Conservation (phyloP, 2,329 filamentous ascomycete genomes). For the Microdochium nivale region DNA sequence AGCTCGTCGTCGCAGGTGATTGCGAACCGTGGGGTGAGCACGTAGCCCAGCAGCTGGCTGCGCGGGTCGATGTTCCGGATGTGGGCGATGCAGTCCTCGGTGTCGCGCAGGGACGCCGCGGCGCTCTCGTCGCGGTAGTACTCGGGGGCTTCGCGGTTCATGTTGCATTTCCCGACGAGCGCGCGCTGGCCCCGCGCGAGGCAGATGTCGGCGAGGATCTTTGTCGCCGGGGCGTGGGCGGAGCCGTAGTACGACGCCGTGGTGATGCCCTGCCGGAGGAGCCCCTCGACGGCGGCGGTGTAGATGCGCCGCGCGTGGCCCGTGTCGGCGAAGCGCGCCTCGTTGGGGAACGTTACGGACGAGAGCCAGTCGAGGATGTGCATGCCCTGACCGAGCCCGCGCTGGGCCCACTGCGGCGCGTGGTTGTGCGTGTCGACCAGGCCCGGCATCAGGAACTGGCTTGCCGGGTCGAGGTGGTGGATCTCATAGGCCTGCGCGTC, state of each 20-base stretch:
- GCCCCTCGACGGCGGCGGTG: conserved; percentile 41
- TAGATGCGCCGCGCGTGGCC: conserved; percentile 45
- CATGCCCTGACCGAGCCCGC: conserved; percentile 39
- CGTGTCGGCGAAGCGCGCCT: conserved; percentile 49
- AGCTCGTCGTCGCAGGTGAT: conserved; percentile 49
- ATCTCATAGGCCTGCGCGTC: conserved; percentile 3
- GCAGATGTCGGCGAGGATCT: conserved; percentile 46
- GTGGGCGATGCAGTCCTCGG: conserved; percentile 37
- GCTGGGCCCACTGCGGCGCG: conserved; percentile 48
- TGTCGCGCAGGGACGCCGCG: conserved; percentile 38
- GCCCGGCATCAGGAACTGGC: conserved; percentile 48
- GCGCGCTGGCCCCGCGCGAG: conserved; percentile 45
- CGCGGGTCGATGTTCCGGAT: conserved; percentile 35
- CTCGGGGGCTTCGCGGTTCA: conserved; percentile 47
- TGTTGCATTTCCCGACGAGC: conserved; percentile 54
- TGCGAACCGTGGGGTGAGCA: conserved; percentile 52
- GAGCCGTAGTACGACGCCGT: conserved; percentile 54
- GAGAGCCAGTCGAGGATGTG: conserved; percentile 56
- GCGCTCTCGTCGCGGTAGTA: conserved; percentile 40
- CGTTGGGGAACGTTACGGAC: conserved; percentile 55
- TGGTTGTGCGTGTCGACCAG: conserved; percentile 63
- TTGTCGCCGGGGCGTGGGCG: conserved; percentile 45
- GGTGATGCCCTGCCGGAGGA: conserved; percentile 53
- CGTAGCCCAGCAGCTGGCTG: conserved; percentile 33
- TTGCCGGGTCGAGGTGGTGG: conserved; percentile 23